Evolutionary conservation across 805 yeast species (phyloP).

Genomic region (Tetrapisispora phaffii): DNA sequence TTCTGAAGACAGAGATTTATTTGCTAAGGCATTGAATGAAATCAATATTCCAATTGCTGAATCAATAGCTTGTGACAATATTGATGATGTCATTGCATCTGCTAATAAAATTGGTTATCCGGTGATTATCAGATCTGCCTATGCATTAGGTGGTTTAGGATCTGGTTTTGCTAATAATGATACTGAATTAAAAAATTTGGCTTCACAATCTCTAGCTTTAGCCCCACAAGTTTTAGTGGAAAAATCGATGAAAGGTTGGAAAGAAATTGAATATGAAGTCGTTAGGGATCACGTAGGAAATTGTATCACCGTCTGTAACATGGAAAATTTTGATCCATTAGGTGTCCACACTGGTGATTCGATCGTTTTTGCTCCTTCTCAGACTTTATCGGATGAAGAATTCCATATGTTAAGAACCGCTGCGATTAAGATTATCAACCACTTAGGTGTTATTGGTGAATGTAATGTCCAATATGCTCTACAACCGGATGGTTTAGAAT

Average conservation of each 20-base stretch:
- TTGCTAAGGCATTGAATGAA: constrained; percentile 90
- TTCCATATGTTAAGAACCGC: constrained; percentile 97
- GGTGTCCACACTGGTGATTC: constrained; percentile 99
- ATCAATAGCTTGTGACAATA: constrained; percentile 87
- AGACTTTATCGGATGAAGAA: constrained; percentile 92
- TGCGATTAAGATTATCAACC: constrained; percentile 94
- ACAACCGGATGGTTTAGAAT: constrained; percentile 91
- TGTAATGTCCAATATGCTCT: constrained; percentile 96
- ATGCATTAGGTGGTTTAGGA: constrained; percentile 94
- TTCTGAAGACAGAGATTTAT: constrained; percentile 94
- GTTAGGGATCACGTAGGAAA: constrained; percentile 93
- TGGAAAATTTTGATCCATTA: constrained; percentile 97
- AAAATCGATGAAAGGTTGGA: constrained; percentile 97
- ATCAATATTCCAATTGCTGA: constrained; percentile 94
- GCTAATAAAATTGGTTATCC: constrained; percentile 88
- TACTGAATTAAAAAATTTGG: constrained; percentile 73
- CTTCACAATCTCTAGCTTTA: constrained; percentile 79
- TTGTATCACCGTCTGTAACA: constrained; percentile 97
- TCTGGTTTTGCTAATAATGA: constrained; percentile 89
- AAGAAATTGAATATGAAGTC: constrained; percentile 96
- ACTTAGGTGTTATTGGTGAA: constrained; percentile 97
- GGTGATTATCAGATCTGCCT: constrained; percentile 93
- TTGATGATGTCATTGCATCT: constrained; percentile 88
- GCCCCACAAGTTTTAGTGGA: constrained; percentile 95
- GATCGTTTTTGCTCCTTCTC: constrained; percentile 97